Percentiles rank a stretch among this genome's conserved stretches.
phyloP scores from a whole-genome alignment of 768 basidiomycete species.

The Agaricus subrufescens region DNA sequence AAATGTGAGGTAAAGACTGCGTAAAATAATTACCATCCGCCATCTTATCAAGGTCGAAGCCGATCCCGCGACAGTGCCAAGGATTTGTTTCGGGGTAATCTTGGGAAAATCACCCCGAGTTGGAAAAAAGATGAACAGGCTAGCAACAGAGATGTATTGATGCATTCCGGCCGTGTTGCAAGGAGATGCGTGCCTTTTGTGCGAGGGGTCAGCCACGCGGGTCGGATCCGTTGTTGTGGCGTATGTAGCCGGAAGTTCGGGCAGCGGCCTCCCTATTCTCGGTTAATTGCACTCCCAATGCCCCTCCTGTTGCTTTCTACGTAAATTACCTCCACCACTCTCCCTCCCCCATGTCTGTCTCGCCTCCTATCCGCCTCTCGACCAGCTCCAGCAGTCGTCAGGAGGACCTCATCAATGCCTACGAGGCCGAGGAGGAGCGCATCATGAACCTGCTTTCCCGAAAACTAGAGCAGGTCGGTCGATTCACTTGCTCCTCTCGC shows the following conservation, averaged over 20 bases:
- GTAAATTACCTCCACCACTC: conserved; percentile 15
- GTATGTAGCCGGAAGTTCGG: conserved; percentile 1
- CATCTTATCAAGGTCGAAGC: too few species aligned
- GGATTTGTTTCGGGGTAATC: too few species aligned
- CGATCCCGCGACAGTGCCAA: too few species aligned
- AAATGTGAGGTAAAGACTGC: too few species aligned
- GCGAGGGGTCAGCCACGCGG: neutral
- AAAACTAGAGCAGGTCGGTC: conserved; percentile 75
- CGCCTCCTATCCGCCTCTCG: conserved; percentile 59
- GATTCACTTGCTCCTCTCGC: neutral
- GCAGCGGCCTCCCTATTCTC: conserved; percentile 3
- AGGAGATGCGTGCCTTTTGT: too few species aligned
- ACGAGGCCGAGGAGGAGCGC: conserved; percentile 87
- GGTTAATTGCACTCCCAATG: conserved; percentile 4
- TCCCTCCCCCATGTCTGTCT: conserved; percentile 29
- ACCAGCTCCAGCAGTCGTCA: conserved; percentile 46
- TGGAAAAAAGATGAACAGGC: too few species aligned
- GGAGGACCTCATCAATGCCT: conserved; percentile 82
- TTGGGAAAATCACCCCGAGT: too few species aligned
- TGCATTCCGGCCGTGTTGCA: too few species aligned
- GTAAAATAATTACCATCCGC: too few species aligned
- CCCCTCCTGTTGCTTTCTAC: conserved; percentile 15
- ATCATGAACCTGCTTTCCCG: conserved; percentile 80
- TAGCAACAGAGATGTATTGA: too few species aligned
- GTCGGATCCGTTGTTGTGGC: conserved; percentile 2